Percentiles rank a stretch among this genome's conserved stretches.
These are phyloP conservation scores for Nannizzia gypsea DNA, from an alignment of 2,329 filamentous ascomycete species.

Conservation along the genomic window DNA sequence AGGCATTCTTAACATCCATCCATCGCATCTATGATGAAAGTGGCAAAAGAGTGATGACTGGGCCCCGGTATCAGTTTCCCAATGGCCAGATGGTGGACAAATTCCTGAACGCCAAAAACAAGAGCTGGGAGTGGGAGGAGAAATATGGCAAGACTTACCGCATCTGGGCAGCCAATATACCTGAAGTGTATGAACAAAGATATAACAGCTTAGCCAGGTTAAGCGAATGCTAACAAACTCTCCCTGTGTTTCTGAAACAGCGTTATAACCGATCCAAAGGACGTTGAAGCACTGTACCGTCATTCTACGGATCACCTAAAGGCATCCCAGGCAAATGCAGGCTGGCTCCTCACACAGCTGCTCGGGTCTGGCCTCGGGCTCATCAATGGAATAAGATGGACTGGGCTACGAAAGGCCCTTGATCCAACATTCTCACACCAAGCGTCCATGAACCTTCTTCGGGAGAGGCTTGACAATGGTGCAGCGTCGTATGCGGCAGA, in stretches of 20 bases:
- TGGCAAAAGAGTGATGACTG: background rate
- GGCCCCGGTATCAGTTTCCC: background rate
- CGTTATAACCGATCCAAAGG: constrained; percentile 26
- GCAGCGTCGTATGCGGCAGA: background rate
- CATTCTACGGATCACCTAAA: constrained; percentile 38
- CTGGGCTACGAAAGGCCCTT: background rate
- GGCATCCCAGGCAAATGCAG: constrained; percentile 32
- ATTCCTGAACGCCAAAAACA: background rate
- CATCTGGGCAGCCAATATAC: constrained; percentile 1
- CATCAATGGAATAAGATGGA: constrained; percentile 26
- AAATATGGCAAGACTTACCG: constrained; percentile 4
- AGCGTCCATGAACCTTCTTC: background rate
- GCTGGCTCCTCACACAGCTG: constrained; percentile 30
- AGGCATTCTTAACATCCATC: background rate
- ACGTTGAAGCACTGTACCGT: constrained; percentile 30
- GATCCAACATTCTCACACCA: background rate
- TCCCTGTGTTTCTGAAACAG: constrained; percentile 15
- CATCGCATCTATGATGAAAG: background rate
- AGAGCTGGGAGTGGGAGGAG: constrained; percentile 4
- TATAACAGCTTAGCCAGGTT: background rate
- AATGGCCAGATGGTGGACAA: constrained; percentile 2
- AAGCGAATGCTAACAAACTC: background rate
- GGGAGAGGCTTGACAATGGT: background rate
- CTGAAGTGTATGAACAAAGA: background rate
- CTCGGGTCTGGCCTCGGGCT: constrained; percentile 36